Base-by-base conservation (phyloP, 2,329 filamentous ascomycete genomes). In the Chaetomiaceae sp. region DNA sequence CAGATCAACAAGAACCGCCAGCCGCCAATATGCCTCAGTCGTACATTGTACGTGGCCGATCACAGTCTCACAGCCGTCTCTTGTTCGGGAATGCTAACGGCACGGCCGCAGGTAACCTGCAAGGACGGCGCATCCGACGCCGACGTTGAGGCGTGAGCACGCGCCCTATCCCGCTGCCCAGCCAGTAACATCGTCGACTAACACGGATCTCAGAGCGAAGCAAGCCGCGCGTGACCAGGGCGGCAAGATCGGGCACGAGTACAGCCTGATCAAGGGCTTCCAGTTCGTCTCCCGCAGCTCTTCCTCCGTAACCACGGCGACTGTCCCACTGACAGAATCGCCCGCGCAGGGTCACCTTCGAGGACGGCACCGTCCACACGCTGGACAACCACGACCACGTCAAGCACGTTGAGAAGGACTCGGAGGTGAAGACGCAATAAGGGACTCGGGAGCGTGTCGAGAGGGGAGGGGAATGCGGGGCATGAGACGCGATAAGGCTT, bases 201-300 rank as follows among this genome's bases (percentile, higher is more conserved):
- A 53, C 42, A 35, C 34, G 14, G 11, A 14, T 34, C 14, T 5
- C 59, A 89, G 86, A 42, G 84, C 86, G 51, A 95, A 95, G 81
- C 71, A 90, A 65, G 71, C 83, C 49, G 86, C 83, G 58, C 70
- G 65, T 50, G 76, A 84, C 34, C 80, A 91, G 64, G 91, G 91
- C 62, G 91, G 89, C 64, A 81, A 79, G 67, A 93, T 97, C 70
- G 79, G 71, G 45, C 82, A 93, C 58, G 86, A 93, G 65, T 95
- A 88, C 74, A 83, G 71, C 51, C 69, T 95, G 59, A 89, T 95
- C 76, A 94, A 91, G 73, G 90, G 85, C 48, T 96, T 96, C 73
- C 83, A 86, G 91, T 96, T 81, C 58, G 86, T n/a, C 18, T 12
- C 26, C 35, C 37, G n/a, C 22, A 29, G 27, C 12, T 32, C 12